Evolutionary conservation across 768 basidiomycete species (phyloP).

Genomic region (Suillus weaverae): DNA sequence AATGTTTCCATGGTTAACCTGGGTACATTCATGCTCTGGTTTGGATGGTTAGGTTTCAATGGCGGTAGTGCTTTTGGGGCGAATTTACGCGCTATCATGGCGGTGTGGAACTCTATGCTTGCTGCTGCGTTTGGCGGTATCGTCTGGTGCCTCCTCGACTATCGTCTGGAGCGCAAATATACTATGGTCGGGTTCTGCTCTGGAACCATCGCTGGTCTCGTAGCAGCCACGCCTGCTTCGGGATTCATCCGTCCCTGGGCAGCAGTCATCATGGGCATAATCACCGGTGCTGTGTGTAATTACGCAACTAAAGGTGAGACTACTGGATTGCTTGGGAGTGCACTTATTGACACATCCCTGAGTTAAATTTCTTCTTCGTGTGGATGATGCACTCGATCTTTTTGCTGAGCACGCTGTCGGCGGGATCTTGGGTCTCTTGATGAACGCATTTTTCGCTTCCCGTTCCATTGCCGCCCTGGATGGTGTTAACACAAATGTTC

Average conservation of each 20-base stretch:
- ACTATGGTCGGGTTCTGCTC: constrained; percentile 90
- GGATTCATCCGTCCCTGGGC: constrained; percentile 81
- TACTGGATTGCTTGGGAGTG: neutral
- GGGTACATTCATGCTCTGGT: constrained; percentile 85
- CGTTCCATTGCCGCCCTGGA: constrained; percentile 64
- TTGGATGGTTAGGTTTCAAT: constrained; percentile 90
- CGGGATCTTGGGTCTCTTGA: constrained; percentile 71
- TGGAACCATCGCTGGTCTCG: constrained; percentile 85
- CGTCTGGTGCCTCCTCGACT: constrained; percentile 83
- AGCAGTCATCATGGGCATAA: constrained; percentile 70
- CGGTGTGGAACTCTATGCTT: constrained; percentile 88
- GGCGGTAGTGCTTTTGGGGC: constrained; percentile 87
- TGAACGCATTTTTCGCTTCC: constrained; percentile 77
- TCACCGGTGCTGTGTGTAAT: constrained; percentile 75
- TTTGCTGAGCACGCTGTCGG: constrained; percentile 91
- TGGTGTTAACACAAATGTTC: constrained; percentile 52
- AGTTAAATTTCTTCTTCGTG: constrained; percentile 69
- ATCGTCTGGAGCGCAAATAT: constrained; percentile 75
- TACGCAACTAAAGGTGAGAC: constrained; percentile 77
- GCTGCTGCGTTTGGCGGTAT: constrained; percentile 80
- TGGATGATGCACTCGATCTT: constrained; percentile 91
- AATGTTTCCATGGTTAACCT: constrained; percentile 82
- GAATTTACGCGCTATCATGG: constrained; percentile 82
- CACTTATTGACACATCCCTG: constrained; percentile 13
- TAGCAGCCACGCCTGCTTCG: constrained; percentile 86